Evolutionary conservation across 2,329 filamentous ascomycete species (phyloP), one percentile per base, ranked within the genome.

Genomic region (Fusarium pininemorale): DNA sequence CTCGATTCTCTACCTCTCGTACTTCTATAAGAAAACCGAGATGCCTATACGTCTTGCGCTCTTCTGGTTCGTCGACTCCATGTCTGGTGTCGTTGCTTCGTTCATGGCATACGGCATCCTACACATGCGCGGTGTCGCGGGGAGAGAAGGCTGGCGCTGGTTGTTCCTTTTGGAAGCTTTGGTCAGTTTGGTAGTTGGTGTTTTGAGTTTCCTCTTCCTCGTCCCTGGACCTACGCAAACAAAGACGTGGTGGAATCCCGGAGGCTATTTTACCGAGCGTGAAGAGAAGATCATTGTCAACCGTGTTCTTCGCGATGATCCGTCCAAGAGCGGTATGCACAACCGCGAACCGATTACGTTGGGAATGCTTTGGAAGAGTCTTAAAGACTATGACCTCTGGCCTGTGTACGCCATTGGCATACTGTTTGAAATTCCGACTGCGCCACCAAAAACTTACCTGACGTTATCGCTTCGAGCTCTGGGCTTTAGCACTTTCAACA

Each of bases 81-180:
- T 58, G 39, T 58, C 55, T 35, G 55, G 39, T 16, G 39, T 58
- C 1, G n/a, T 58, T 3, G 55, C 55, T 15, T 47, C 55, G 0
- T 47, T 48, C 41, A 30, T 42, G 37, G 39, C 38, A 0, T 42
- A 57, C 64, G 89, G 88, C 11, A 85, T 91, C 20, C 72, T 91
- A 1, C 86, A 85, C 13, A 84, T 90, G 79, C 83, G 87, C 30
- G 88, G 88, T n/a, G 75, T 85, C 41, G 80, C 86, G 32, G 85
- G 85, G 0, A 83, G 87, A 70, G 86, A 84, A 60, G 89, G 89
- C 9, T 91, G 89, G 89, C 81, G 87, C 30, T 90, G 88, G 87
- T 76, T 90, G 20, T 90, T 89, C 64, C 79, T 83, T 10, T 78
- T 83, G 22, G 81, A 83, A 13, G 51, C 54, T 37, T 22, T 57